Evolutionary conservation across 2,329 filamentous ascomycete genomes (phyloP), one percentile per base, ranked within the genome.

Genomic region (Microdochium bolleyi): DNA sequence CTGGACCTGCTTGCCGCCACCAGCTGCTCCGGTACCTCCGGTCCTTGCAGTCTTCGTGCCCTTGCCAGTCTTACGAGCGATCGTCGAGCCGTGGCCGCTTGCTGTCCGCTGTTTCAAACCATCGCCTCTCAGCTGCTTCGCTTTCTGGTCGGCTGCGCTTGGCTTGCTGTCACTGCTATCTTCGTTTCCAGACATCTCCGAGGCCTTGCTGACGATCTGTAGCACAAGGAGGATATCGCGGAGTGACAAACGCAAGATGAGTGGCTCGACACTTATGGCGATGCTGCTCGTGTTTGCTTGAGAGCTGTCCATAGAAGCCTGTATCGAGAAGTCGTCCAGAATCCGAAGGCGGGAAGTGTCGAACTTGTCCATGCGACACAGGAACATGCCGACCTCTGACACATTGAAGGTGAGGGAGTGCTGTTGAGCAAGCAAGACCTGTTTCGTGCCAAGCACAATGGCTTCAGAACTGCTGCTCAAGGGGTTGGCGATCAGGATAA

Each of bases 331-430:
- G 68, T 99, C 92, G 64, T 99, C 95, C 30, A 99, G 82, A 56
- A 99, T 96, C 19, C 94, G 85, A 49, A 99, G 78, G 37, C 90
- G 84, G 41, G 87, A 92, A 3, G 88, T 91, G 60, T 99, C 92
- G 60, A 97, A 97, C 57, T 85, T 89, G 68, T 99, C 95, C 94
- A 99, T 99, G 13, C 94, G 88, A 65, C 95, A 99, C 30, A 99
- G 71, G 67, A 96, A 99, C 94, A 99, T 99, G 60, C 94, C 94
- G 51, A 97, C 82, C 64, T 97, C 86, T 8, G 90, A 92, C 2
- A 99, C 84, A 64, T 99, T 92, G 64, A 99, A 80, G 1, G 94
- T 96, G 60, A 95, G 80, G 9, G 92, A 89, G 72, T 97, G 90
- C 67, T 99, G 95, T 62, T 95, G 88, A 2, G 92, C 95, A 11